These are phyloP conservation scores for Musa beccarii DNA, from an alignment of 176 grass and related monocot genomes.

Conservation along the genomic window DNA sequence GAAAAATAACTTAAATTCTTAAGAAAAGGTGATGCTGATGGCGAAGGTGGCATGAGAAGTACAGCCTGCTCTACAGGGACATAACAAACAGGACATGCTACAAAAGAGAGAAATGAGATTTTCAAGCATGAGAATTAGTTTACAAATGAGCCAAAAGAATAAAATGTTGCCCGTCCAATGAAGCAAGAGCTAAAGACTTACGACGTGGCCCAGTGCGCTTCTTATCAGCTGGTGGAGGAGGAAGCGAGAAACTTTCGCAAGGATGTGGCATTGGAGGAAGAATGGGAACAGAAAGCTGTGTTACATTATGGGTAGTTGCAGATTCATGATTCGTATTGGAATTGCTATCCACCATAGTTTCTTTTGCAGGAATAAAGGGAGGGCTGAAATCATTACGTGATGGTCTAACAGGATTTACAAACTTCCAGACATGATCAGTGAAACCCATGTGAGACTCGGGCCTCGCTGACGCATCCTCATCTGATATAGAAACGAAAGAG, in stretches of 20 bases:
- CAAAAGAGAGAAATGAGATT: conserved; percentile 30
- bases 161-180: neutral
- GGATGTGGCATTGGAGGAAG: conserved; percentile 41
- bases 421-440: conserved; percentile 40
- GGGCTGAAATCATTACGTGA: conserved; percentile 30
- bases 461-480: conserved; percentile 60
- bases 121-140: conserved; percentile 18
- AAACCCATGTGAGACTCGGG: conserved; percentile 43
- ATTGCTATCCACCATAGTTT: conserved; percentile 21
- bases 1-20: conserved; percentile 19
- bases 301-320: conserved; percentile 23
- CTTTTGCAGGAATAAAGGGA: conserved; percentile 34
- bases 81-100: conserved; percentile 97
- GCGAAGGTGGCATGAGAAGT: conserved; percentile 45
- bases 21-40: conserved; percentile 66
- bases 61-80: conserved; percentile 68
- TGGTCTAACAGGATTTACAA: conserved; percentile 50
- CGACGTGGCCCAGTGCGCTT: conserved; percentile 94
- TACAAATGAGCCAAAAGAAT: conserved; percentile 16
- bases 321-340: conserved; percentile 12
- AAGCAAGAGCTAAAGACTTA: conserved; percentile 40
- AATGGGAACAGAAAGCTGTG: conserved; percentile 15
- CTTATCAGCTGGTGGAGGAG: conserved; percentile 65
- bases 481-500: conserved; percentile 34
- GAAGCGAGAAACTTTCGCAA: conserved; percentile 84